Evolutionary conservation across 2,329 filamentous ascomycete genomes (phyloP).

Genomic region (Rachicladosporium sp.): DNA sequence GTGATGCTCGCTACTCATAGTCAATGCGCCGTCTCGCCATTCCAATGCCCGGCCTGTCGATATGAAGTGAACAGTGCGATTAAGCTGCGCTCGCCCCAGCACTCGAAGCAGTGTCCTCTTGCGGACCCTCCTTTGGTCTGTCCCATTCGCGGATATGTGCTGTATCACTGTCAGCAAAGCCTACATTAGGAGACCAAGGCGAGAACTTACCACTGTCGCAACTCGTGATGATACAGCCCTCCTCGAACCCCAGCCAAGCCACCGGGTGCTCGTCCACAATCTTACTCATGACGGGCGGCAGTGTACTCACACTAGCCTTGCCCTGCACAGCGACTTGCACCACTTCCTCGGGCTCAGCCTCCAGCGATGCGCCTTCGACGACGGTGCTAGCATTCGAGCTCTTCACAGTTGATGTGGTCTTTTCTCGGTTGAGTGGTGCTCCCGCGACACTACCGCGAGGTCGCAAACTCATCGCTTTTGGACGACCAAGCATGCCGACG

Average conservation of each 20-base stretch:
- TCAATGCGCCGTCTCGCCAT: no score
- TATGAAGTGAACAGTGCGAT: no score
- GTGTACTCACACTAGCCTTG: constrained; percentile 65
- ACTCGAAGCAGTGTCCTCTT: not conserved
- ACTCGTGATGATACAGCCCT: constrained; percentile 83
- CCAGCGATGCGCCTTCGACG: no score
- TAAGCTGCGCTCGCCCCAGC: no score
- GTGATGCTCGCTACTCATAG: no score
- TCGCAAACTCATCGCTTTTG: constrained; percentile 53
- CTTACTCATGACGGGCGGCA: constrained; percentile 86
- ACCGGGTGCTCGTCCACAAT: constrained; percentile 74
- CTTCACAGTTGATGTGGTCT: no score
- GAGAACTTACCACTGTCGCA: constrained; percentile 67
- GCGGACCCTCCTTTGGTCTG: constrained; percentile 41
- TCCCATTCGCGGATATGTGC: constrained; percentile 67
- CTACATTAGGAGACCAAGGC: constrained; percentile 5
- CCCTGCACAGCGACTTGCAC: constrained; percentile 68
- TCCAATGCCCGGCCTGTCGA: no score
- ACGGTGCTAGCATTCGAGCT: constrained; percentile 42
- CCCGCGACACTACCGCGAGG: constrained; percentile 42
- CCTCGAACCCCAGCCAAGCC: constrained; percentile 81
- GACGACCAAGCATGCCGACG: constrained; percentile 87
- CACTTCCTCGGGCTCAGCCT: constrained; percentile 13
- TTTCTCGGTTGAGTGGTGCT: constrained; percentile 36
- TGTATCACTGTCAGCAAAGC: constrained; percentile 24